Percentiles rank a stretch among this genome's conserved stretches.
phyloP scores from a whole-genome alignment of 1,139 yeast species.

The Eremothecium coryli region DNA sequence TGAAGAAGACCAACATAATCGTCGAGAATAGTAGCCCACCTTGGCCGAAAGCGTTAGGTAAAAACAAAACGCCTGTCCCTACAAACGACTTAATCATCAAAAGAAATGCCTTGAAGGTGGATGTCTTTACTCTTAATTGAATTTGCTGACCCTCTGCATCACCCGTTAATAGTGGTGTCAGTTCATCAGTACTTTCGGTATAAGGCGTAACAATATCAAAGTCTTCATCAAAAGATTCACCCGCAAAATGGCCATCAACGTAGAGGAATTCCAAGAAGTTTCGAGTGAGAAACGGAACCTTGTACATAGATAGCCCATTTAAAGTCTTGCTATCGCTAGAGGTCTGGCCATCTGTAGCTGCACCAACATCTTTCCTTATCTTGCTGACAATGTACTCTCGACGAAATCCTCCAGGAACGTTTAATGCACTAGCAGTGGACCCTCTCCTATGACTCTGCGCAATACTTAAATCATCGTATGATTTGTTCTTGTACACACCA shows the following conservation, averaged over 20 bases:
- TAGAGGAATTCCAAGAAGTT: constrained; percentile 68
- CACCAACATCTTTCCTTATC: constrained; percentile 26
- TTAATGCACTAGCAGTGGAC: constrained; percentile 56
- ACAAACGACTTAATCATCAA: constrained; percentile 62
- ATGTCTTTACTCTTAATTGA: constrained; percentile 46
- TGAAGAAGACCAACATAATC: constrained; percentile 45
- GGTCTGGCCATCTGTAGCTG: constrained; percentile 4
- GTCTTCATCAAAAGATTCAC: constrained; percentile 68
- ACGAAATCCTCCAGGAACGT: constrained; percentile 76
- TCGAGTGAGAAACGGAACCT: constrained; percentile 45
- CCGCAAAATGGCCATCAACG: constrained; percentile 76
- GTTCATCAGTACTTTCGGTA: constrained; percentile 36
- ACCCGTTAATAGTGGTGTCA: constrained; percentile 32
- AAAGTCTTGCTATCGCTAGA: constrained; percentile 14
- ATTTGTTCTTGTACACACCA: constrained; percentile 27
- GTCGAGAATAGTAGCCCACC: constrained; percentile 62
- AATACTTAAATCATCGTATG: constrained; percentile 26
- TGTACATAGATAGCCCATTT: constrained; percentile 18
- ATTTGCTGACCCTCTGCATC: constrained; percentile 8
- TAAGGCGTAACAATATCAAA: constrained; percentile 39
- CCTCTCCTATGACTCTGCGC: constrained; percentile 33
- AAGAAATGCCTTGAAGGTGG: constrained; percentile 58
- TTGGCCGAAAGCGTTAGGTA: constrained; percentile 64
- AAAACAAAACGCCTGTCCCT: constrained; percentile 70
- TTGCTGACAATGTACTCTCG: constrained; percentile 48